phyloP scores from a whole-genome alignment of 208 protist species.

The Entamoeba histolytica region DNA sequence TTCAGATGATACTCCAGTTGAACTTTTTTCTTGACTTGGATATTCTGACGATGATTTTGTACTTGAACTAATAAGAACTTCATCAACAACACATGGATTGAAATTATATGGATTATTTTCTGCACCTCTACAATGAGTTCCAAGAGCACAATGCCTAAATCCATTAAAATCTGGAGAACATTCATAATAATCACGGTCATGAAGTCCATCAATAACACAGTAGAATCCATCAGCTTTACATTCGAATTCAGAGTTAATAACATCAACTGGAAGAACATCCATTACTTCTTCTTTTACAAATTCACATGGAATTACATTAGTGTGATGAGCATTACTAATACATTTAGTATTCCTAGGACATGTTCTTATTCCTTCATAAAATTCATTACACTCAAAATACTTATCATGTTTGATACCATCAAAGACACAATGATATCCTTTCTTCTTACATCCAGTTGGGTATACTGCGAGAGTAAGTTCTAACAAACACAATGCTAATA shows the following conservation, averaged over 20 bases:
- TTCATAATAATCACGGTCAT: not conserved
- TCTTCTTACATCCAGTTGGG: not conserved
- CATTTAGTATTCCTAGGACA: not conserved
- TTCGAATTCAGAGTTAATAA: not conserved
- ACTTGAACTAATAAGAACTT: not conserved
- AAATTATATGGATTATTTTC: not conserved
- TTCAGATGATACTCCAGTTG: too few species aligned
- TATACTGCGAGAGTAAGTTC: too few species aligned
- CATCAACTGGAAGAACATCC: not conserved
- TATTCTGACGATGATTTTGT: not conserved
- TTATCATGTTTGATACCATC: not conserved
- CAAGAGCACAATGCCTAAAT: not conserved
- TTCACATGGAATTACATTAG: not conserved
- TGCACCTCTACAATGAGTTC: not conserved
- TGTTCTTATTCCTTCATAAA: not conserved
- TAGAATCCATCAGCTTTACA: not conserved
- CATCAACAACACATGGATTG: not conserved
- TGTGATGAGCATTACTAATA: not conserved
- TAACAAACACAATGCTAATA: too few species aligned
- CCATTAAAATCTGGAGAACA: not conserved
- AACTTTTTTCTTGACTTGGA: too few species aligned
- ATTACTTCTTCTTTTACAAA: not conserved
- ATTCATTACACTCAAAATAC: not conserved
- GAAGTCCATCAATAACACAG: not conserved
- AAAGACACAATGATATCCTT: not conserved